Base-by-base conservation (phyloP, 2,329 filamentous ascomycete genomes). In the Neopestalotiopsis clavispora region DNA sequence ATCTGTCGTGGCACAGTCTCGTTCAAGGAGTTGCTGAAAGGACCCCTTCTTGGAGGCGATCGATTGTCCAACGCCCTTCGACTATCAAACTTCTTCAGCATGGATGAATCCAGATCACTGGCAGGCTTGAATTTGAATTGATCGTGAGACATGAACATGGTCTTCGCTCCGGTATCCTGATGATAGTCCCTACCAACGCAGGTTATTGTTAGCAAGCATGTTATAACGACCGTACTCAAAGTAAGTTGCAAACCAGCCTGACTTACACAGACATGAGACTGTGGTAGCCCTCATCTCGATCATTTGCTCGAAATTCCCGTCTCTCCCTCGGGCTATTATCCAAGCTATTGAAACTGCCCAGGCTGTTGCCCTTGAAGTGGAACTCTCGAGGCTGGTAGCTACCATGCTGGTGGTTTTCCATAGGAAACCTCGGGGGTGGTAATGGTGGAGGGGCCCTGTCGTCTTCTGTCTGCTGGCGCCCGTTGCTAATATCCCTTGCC, bases 51-150 rank as follows among this genome's bases (percentile, higher is more conserved):
- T 28, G 84, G 81, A 1, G 84, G 82, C 9, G 84, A 83, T 17
- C 77, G 77, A 66, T 81, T 84, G 68, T 86, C 84, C n/a, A 83
- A 73, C 0, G 78, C 80, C 49, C 83, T 80, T 49, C 82, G 77
- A 1, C 83, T 81, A 68, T 88, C 83, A n/a, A 90, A 80, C 77
- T 87, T 89, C 76, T 86, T 86, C 69, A 88, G 84, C 74, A 89
- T 82, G 65, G 79, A 82, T 69, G 81, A 84, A 69, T 86, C 84
- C 66, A 88, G 84, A 14, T 84, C 79, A 59, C 71, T 79, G 17
- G 68, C 71, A 13, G 72, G 83, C 81, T 71, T 76, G 71, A 86
- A 85, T 68, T 85, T 81, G 68, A 83, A 87, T 52, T 81, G 84
- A 72, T 81, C 84, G 72, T 87, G 85, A 70, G 84, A 83, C 67